Base-by-base conservation (phyloP, 2,329 filamentous ascomycete species). In the Curvularia lunata region DNA sequence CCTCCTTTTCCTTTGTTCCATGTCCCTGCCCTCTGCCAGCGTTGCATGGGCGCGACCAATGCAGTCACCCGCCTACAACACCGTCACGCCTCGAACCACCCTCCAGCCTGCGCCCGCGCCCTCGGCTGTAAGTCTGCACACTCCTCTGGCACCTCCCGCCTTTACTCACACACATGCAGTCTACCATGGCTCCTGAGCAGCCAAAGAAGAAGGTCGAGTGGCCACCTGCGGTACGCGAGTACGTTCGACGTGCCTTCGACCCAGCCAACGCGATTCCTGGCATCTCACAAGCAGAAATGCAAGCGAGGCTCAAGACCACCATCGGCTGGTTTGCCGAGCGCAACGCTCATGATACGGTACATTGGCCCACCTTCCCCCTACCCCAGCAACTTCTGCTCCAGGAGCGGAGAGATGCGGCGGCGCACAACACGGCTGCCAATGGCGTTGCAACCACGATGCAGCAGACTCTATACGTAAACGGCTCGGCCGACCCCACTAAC, bases 221-320 rank as follows among this genome's bases (percentile, higher is more conserved):
- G 89, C 88, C 92, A 30, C 81, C 86, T 42, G 86, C 89, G n/a
- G 91, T 98, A 59, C 90, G 92, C 68, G 83, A 85, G 65, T 98
- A 97, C 79, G 94, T 98, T 30, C 89, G 92, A 71, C 88, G 92
- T 71, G 93, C 92, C 25, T 98, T 98, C 75, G 87, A 91, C 49
- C 85, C 87, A 25, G 85, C 87, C 57, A 91, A 92, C 73, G 67
- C 69, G 37, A 75, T 81, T 40, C 61, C 73, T 13, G 79, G 76
- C 56, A 79, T 84, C 56, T 72, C 71, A n/a, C 66, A 66, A 49
- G 70, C 83, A 52, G 92, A 96, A 56, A 89, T 97, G 83, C 90
- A 97, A 76, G 82, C 83, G 59, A 96, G 92, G 73, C 82, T 99
- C 63, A 97, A 94, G 78, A 81, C 88, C 59, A 89, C 92, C 66